These are phyloP conservation scores for Balamuthia mandrillaris DNA, from an alignment of 208 protist species.

Conservation along the genomic window DNA sequence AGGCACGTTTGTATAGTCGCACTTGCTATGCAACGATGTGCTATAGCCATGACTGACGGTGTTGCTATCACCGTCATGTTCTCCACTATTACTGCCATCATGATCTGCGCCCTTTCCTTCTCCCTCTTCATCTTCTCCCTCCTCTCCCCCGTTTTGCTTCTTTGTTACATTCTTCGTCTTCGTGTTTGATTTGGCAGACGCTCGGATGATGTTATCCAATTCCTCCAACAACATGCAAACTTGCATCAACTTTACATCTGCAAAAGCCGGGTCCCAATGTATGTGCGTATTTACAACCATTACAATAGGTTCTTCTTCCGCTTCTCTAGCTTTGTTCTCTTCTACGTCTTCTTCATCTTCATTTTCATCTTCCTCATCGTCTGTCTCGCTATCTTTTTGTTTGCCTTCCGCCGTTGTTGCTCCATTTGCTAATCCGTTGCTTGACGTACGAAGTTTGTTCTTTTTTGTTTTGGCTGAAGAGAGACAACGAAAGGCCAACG, in stretches of 20 bases:
- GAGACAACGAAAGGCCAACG: slow-evolving; percentile 13
- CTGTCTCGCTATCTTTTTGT: too few species aligned
- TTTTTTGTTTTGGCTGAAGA: not conserved
- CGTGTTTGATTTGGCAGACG: too few species aligned
- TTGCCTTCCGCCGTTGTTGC: not conserved
- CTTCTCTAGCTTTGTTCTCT: too few species aligned
- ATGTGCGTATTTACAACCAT: slow-evolving; percentile 60
- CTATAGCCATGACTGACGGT: not conserved
- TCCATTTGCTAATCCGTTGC: not conserved
- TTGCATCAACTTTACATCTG: slow-evolving; percentile 64
- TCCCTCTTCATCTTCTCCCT: not conserved
- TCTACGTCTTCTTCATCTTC: too few species aligned
- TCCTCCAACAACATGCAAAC: slow-evolving; percentile 52
- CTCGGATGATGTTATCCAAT: slow-evolving; percentile 12
- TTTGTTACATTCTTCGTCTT: too few species aligned
- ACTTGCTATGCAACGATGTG: not conserved
- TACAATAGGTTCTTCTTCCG: slow-evolving; percentile 8
- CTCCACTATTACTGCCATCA: not conserved
- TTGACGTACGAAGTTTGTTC: not conserved
- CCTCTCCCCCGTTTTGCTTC: too few species aligned
- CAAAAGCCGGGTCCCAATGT: slow-evolving; percentile 58
- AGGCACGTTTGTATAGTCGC: not conserved
- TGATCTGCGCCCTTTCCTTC: not conserved
- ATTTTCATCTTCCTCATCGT: too few species aligned
- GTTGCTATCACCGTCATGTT: not conserved